Evolutionary conservation across 192 early-diverging fungal species (phyloP), one percentile per base, ranked within the genome.

Genomic region (Coemansia biformis): DNA sequence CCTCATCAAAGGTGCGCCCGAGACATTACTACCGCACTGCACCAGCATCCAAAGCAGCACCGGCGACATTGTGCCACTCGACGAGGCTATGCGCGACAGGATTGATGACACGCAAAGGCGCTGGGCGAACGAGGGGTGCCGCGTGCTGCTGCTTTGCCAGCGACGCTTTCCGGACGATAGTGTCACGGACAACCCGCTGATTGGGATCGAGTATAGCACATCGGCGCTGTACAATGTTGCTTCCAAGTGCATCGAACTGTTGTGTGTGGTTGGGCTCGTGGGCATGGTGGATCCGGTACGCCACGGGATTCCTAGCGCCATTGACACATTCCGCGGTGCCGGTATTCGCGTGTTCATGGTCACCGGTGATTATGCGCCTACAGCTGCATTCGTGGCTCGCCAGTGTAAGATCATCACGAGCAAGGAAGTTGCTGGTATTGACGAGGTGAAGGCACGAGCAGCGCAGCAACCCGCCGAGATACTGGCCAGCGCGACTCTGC

Each of bases 231-330:
- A 63, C 43, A 19, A 32, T 0, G 60, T 38, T 8, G 51, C 65
- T 10, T 34, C 33, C 3, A 54, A 78, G 26, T 37, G 65, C 40
- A 44, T 65, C 19, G 32, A 60, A n/a, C n/a, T n/a, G n/a, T n/a
- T 26, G 38, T 80, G 79, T 28, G 58, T 86, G 24, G 61, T 92
- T 13, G 91, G 86, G 1, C 63, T 93, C 16, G 76, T 87, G 19
- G 84, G 81, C 4, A 88, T 95, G 36, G 70, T 81, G 43, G 92
- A 92, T 54, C 92, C 90, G 38, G 89, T 88, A n/a, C 80, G 89
- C 29, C 68, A 73, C 14, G 90, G 90, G 51, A 83, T 85, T 29
- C 69, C 64, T 10, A 59, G 73, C 15, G 75, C 84, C 5, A 79
- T 95, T 26, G 68, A 47, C 26, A 74, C 54, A 0, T 79, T 79